Conservation (phyloP, 164 flowering plant genomes). For the Macadamia tetraphylla region DNA sequence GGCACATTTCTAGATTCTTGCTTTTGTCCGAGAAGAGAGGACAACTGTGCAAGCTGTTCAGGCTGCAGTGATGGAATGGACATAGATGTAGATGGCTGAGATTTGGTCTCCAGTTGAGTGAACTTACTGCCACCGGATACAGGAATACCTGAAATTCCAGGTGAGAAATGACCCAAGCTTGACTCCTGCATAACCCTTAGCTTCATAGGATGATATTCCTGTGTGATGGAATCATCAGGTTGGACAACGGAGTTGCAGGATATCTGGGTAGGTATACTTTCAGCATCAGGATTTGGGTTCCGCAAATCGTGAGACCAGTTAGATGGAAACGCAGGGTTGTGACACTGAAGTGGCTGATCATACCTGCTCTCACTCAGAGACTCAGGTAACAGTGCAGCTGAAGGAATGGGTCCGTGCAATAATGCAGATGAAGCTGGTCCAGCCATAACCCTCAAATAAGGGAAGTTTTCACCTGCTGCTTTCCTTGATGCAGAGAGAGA, state of each 20-base stretch:
- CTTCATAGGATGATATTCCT: conserved; percentile 20
- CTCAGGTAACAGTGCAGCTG: conserved; percentile 20
- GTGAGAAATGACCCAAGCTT: conserved; percentile 23
- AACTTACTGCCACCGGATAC: conserved; percentile 22
- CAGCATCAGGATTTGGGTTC: conserved; percentile 24
- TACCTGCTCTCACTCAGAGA: conserved; percentile 29
- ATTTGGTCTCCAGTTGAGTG: conserved; percentile 27
- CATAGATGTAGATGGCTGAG: conserved; percentile 18
- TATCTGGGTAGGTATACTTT: conserved; percentile 27
- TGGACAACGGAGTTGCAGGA: conserved; percentile 9
- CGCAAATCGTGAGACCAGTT: conserved; percentile 38
- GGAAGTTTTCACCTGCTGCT: conserved; percentile 21
- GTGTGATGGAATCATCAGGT: conserved; percentile 21
- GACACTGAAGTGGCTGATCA: conserved; percentile 27
- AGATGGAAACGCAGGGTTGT: conserved; percentile 23
- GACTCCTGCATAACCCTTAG: conserved; percentile 19
- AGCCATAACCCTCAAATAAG: conserved; percentile 23
- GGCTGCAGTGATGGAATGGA: conserved; percentile 37
- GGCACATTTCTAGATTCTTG: conserved; percentile 30
- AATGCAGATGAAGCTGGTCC: conserved; percentile 23
- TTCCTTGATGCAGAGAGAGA: conserved; percentile 25
- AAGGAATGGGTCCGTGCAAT: conserved; percentile 22
- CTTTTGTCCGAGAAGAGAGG: conserved; percentile 63
- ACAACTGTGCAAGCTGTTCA: conserved; percentile 66
- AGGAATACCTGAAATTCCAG: conserved; percentile 26